Evolutionary conservation across 805 yeast genomes (phyloP).

Genomic region (Ogataea degrootiae): DNA sequence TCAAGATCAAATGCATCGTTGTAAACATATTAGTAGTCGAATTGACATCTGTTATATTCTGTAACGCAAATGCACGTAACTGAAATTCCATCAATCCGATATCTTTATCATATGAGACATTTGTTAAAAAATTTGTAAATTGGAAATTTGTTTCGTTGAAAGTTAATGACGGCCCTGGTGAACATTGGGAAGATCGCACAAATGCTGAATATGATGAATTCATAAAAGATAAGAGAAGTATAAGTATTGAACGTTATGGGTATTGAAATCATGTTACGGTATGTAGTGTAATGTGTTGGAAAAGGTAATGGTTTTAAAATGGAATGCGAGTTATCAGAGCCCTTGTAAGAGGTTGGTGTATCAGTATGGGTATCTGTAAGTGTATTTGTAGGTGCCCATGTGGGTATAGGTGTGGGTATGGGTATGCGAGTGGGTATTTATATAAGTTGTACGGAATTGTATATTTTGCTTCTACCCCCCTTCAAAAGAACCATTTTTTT

Average conservation of each 20-base stretch:
- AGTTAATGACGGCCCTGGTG: not conserved
- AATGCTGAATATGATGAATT: slow-evolving; percentile 8
- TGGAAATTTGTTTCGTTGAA: not conserved
- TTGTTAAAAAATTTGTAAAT: slow-evolving; percentile 16
- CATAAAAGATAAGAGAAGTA: not conserved
- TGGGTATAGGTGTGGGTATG: not conserved
- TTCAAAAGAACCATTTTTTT: no score
- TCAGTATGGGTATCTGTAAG: no score
- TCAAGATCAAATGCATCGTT: slow-evolving; percentile 41
- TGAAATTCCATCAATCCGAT: slow-evolving; percentile 11
- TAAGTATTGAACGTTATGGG: not conserved
- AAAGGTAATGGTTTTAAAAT: no score
- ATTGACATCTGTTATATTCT: slow-evolving; percentile 39
- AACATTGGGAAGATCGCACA: slow-evolving; percentile 10
- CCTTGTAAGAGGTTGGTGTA: no score
- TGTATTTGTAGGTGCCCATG: not conserved
- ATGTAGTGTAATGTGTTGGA: no score
- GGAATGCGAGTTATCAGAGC: no score
- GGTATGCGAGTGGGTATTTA: not conserved
- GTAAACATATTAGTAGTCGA: slow-evolving; percentile 42
- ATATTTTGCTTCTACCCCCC: not conserved
- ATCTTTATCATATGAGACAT: slow-evolving; percentile 14
- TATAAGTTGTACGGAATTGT: not conserved
- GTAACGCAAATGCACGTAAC: slow-evolving; percentile 16
- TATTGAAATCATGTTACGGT: not conserved